Evolutionary conservation across 352 stramenopile genomes (phyloP), one percentile per base, ranked within the genome.

Genomic region (Phytophthora sp.): DNA sequence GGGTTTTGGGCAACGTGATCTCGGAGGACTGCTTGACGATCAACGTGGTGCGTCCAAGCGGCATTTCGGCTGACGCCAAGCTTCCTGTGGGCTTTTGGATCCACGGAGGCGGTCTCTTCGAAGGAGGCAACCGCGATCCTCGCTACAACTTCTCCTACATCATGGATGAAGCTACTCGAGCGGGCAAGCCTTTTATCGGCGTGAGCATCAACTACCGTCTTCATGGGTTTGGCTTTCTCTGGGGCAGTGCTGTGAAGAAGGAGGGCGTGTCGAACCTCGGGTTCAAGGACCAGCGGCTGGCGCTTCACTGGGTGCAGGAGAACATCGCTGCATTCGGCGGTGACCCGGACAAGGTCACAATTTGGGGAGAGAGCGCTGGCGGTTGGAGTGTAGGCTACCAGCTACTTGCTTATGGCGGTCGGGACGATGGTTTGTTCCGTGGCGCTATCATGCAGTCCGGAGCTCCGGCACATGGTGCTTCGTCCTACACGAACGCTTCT

Each of bases 271-370:
- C 87, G 5, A 97, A 97, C 48, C 88, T 91, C 49, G 87, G 87
- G 0, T 57, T 97, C 17, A 74, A 88, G 49, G 91, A 97, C 69
- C 89, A 97, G 56, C 64, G 71, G 5, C 62, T 91, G 5, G 88
- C 79, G 1, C 42, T 96, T 35, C 77, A 93, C 61, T 69, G 60
- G 60, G 53, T 69, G 17, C 43, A 69, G 4, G 53, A 69, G 26
- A 69, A 69, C 30, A 69, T 69, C 24, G 60, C 32, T 2, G 44
- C 52, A 5, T 69, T 69, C 9, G 60, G 60, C 23, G 60, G 60
- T 11, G 60, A 69, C 24, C 6, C 60, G 9, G 20, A 11, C 23
- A 69, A 69, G n/a, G 60, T 69, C 17, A 69, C 60, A 23, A 63
- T 69, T n/a, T 69, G 60, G 60, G 60, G 60, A 12, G 52, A 69